Evolutionary conservation across 2,329 filamentous ascomycete genomes (phyloP).

Genomic region (Epicoccum nigrum): DNA sequence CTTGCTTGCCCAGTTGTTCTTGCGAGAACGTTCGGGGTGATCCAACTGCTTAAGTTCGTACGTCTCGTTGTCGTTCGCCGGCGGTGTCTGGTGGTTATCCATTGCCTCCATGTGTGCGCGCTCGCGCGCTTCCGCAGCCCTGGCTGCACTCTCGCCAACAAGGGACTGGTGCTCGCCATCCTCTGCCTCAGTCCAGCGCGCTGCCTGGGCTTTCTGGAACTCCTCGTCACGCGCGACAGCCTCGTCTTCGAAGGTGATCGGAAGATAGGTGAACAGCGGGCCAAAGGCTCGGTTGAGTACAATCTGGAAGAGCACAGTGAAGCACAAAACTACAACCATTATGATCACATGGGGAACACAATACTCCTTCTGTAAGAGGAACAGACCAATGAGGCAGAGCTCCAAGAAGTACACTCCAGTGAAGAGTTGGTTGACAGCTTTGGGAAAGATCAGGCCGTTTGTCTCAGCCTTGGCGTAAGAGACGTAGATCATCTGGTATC

Average conservation of each 20-base stretch:
- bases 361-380: slow-evolving; percentile 72
- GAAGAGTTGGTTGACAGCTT: slow-evolving; percentile 93
- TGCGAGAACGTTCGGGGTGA: slow-evolving; percentile 26
- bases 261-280: slow-evolving; percentile 85
- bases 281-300: slow-evolving; percentile 83
- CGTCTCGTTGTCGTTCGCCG: slow-evolving; percentile 13
- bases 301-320: slow-evolving; percentile 79
- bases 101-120: slow-evolving; percentile 41
- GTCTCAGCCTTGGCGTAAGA: slow-evolving; percentile 89
- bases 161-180: slow-evolving; percentile 53
- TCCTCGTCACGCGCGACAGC: slow-evolving; percentile 88
- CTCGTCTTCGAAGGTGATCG: slow-evolving; percentile 94
- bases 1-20: slow-evolving; percentile 37
- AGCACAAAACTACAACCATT: slow-evolving; percentile 76
- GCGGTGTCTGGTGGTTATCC: slow-evolving; percentile 15
- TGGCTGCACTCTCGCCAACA: slow-evolving; percentile 38
- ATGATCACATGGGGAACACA: slow-evolving; percentile 79
- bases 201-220: slow-evolving; percentile 79
- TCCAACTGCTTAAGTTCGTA: slow-evolving; percentile 42
- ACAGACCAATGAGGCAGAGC: slow-evolving; percentile 84
- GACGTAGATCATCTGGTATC: slow-evolving; percentile 97
- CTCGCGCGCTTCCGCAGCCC: slow-evolving; percentile 40
- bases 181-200: slow-evolving; percentile 66
- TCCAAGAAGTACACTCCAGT: slow-evolving; percentile 96
- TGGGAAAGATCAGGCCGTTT: slow-evolving; percentile 87